Conservation (phyloP, 257 asterid species). For the Solanum paucissectum region DNA sequence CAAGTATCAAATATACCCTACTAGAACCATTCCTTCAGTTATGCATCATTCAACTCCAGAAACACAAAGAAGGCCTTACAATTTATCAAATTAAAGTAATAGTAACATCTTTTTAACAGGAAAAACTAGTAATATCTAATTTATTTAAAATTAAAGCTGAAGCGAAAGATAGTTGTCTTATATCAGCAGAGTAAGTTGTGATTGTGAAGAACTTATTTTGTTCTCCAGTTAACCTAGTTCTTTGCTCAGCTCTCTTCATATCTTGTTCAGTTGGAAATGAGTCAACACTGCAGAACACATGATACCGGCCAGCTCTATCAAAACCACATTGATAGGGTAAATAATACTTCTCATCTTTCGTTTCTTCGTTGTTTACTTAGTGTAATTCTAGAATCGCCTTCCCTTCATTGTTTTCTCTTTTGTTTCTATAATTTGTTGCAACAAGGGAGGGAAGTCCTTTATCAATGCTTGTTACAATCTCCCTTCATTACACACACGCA, state of each 20-base stretch:
- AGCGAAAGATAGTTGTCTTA: not conserved
- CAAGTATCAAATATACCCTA: not conserved
- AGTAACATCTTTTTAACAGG: not conserved
- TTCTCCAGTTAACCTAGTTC: not conserved
- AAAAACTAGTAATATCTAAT: not conserved
- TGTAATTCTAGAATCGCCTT: not conserved
- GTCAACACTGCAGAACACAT: not conserved
- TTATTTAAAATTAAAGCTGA: not conserved
- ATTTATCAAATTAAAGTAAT: not conserved
- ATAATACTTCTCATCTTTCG: not conserved
- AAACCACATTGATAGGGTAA: not conserved
- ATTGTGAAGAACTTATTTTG: not conserved
- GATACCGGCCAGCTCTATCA: not conserved
- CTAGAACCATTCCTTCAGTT: not conserved
- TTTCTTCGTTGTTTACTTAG: not conserved
- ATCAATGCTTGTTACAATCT: not conserved
- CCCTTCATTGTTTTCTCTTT: not conserved
- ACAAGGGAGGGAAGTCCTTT: not conserved
- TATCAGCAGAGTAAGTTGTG: not conserved
- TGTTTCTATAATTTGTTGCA: not conserved
- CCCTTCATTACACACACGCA: not conserved
- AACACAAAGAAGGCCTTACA: not conserved
- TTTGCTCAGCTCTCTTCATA: not conserved
- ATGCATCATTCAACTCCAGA: not conserved
- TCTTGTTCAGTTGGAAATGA: not conserved